Evolutionary conservation across 2,329 filamentous ascomycete species (phyloP), one percentile per base, ranked within the genome.

Genomic region (Colletotrichum horii): DNA sequence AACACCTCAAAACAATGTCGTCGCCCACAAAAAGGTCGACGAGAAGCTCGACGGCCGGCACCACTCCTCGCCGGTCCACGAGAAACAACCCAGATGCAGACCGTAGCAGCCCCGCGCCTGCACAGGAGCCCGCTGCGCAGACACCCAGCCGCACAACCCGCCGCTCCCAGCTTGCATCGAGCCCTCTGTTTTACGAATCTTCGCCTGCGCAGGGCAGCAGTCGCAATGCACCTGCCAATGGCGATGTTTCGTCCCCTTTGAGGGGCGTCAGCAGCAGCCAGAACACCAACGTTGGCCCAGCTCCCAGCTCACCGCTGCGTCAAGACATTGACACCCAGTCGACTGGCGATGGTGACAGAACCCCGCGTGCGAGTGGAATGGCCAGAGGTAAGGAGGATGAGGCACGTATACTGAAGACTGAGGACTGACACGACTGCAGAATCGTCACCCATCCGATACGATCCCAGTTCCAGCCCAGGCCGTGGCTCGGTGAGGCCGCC

Each of bases 371-470:
- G 9, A 93, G 90, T 28, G 87, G 87, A 64, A 86, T 88, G 56
- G 86, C 92, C 78, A 92, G 93, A 87, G 94, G 94, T 95, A 84
- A 83, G 88, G 8, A 74, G 55, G 56, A 28, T 68, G 77, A 24
- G 69, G 24, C 11, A 22, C 66, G 4, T 43, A 19, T 14, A 16
- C 19, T 52, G 19, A n/a, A 22, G 43, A 36, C 14, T 52, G 7
- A 26, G 14, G 12, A 16, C 34, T 71, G 19, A 76, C 66, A 56
- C 30, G 4, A 12, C 3, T 14, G 3, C 79, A 98, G 96, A 96
- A 81, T 98, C 96, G 0, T 98, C 96, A 1, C 96, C 96, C 2
- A 95, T 98, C 79, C 92, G 93, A 83, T 98, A 98, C 83, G 95
- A 95, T 72, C 93, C 95, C 43, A 98, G 95, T 84, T 98, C 96